A percentile compares a stretch with the other conserved stretches of the same genome.
Conservation (phyloP, 2,329 filamentous ascomycete genomes). For the Cytospora piceae region DNA sequence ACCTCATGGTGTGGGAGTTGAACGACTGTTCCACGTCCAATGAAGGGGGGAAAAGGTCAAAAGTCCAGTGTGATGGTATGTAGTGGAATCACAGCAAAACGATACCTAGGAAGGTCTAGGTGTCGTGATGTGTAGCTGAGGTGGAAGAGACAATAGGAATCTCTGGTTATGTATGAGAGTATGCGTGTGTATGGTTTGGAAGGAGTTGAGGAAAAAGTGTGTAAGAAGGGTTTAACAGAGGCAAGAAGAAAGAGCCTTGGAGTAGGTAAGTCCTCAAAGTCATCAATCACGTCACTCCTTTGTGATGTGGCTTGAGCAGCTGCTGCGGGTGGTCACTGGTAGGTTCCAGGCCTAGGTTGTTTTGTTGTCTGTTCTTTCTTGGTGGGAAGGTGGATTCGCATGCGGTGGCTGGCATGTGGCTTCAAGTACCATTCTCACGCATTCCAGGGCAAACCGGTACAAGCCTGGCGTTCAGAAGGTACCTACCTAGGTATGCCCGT, state of each 20-base stretch:
- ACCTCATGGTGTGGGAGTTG: conserved; percentile 66
- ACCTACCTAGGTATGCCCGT: neutral
- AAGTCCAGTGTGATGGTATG: neutral
- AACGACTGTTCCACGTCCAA: neutral
- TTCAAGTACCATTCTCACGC: neutral
- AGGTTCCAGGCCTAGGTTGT: neutral
- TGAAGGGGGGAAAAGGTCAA: neutral
- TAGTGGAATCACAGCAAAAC: neutral
- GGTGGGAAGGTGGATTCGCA: conserved; percentile 1
- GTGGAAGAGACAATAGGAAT: neutral
- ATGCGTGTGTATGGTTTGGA: neutral
- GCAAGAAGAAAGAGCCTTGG: neutral
- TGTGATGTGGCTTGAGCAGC: conserved; percentile 21
- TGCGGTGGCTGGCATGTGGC: conserved; percentile 2
- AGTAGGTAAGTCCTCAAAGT: neutral
- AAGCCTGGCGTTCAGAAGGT: neutral
- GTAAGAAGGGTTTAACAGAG: neutral
- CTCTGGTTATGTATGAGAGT: neutral
- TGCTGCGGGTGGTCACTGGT: neutral
- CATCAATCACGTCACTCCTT: conserved; percentile 23
- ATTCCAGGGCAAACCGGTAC: neutral
- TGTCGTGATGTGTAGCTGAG: conserved; percentile 1
- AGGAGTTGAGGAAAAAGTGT: neutral
- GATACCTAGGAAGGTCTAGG: conserved; percentile 5
- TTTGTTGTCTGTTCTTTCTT: neutral